Evolutionary conservation across 495 filamentous ascomycete genomes (phyloP), one percentile per base, ranked within the genome.

Genomic region (Xylaria grammica): DNA sequence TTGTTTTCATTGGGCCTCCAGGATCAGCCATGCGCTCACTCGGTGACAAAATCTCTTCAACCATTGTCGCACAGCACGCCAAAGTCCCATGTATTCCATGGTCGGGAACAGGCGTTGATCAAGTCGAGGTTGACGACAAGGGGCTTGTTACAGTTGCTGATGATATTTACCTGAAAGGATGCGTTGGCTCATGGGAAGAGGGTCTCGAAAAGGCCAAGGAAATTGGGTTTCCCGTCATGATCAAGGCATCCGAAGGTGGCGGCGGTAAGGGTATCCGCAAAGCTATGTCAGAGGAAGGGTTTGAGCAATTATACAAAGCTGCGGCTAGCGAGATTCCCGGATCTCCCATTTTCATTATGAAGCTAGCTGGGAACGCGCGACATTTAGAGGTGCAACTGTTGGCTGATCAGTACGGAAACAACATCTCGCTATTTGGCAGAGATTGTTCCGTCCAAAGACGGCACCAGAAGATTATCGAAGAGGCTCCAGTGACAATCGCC

Each of bases 381-480:
- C 95, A 99, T 85, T 83, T 99, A 81, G 95, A 99, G 78, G 95
- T 99, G 45, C 95, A 99, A 79, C 80, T 99, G 70, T 83, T 99
- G 40, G 95, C 95, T 56, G 95, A 99, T 82, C 91, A 99, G 85
- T 99, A 99, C 77, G 96, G 96, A 62, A 97, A 99, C 85, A 98
- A 98, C 78, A 97, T 99, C 72, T 99, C 95, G 4, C 86, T 99
- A 24, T 98, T 98, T 70, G 95, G 95, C 67, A 88, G 95, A 89
- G 95, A 99, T 81, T 99, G 95, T 78, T 99, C 95, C 65, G 95
- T 99, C 2, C 95, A 99, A 80, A 90, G 95, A 78, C 86, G 95
- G 80, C 95, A 99, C 81, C 95, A 99, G 79, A 99, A 99, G 83
- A 99, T 99, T 77, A 99, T 99, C 67, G 95, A 99, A 78, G 95